phyloP scores from a whole-genome alignment of 768 basidiomycete genomes.

The Boletus rex-veris region DNA sequence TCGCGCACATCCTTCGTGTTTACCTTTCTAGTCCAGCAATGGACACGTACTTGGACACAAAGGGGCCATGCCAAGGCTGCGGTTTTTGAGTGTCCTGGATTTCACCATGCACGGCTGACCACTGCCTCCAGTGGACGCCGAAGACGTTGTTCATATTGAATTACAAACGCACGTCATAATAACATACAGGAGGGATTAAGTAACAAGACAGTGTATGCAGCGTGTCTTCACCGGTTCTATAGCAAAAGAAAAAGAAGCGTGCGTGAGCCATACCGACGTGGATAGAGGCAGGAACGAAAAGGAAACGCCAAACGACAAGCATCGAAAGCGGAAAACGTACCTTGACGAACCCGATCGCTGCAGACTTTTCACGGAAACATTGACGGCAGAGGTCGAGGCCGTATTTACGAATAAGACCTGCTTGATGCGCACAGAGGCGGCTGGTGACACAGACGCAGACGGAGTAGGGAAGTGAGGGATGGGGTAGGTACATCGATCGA shows the following conservation, averaged over 20 bases:
- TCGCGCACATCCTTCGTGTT: too few relatives aligned
- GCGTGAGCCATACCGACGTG: neutral
- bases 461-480: too few relatives aligned
- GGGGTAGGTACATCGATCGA: neutral
- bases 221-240: slow-evolving; percentile 45
- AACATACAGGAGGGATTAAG: neutral
- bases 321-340: slow-evolving; percentile 40
- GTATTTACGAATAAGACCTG: slow-evolving; percentile 97
- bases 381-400: slow-evolving; percentile 97
- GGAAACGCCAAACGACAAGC: neutral
- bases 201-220: neutral
- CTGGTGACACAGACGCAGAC: slow-evolving; percentile 35
- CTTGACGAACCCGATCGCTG: slow-evolving; percentile 93
- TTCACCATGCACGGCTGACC: too few relatives aligned
- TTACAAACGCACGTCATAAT: neutral
- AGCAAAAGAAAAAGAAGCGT: neutral
- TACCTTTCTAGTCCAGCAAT: too few relatives aligned
- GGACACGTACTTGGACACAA: too few relatives aligned
- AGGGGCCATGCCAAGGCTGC: too few relatives aligned
- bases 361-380: slow-evolving; percentile 96
- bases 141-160: too few relatives aligned
- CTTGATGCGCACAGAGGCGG: slow-evolving; percentile 95
- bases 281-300: neutral
- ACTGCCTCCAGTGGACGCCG: too few relatives aligned
- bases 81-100: too few relatives aligned